Percentiles rank a stretch among this genome's conserved stretches.
These are phyloP conservation scores for Novymonas esmeraldas DNA, from an alignment of 208 protist genomes.

Conservation along the genomic window DNA sequence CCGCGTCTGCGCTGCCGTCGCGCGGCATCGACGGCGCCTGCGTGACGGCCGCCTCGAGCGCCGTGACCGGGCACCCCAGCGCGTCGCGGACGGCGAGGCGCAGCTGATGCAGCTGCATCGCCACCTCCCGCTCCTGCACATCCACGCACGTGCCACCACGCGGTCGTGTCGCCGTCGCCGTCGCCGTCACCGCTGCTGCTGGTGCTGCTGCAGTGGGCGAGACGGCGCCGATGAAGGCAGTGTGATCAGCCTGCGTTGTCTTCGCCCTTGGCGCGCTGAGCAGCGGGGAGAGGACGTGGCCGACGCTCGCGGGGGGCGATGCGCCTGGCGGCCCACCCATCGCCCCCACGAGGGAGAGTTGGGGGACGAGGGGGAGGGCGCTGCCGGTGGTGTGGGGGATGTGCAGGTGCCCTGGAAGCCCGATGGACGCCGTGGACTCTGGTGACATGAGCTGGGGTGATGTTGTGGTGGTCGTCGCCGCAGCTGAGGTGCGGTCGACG, in stretches of 20 bases:
- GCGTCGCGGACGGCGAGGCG: slow-evolving; percentile 15
- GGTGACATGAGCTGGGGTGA: slow-evolving; percentile 22
- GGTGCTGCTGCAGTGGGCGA: too few relatives aligned
- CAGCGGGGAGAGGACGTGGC: background rate
- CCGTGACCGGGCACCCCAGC: slow-evolving; percentile 16
- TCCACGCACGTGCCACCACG: slow-evolving; percentile 13
- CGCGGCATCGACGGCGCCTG: background rate
- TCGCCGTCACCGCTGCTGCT: too few relatives aligned
- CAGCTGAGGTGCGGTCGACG: slow-evolving; percentile 4
- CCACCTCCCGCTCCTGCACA: slow-evolving; percentile 32
- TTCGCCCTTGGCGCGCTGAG: background rate
- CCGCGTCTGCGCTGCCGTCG: background rate
- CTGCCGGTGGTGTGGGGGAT: background rate
- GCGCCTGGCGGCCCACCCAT: background rate
- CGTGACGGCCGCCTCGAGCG: background rate
- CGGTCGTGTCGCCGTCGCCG: background rate
- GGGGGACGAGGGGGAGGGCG: background rate
- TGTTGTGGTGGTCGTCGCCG: too few relatives aligned
- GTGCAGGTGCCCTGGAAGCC: too few relatives aligned
- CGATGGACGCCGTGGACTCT: slow-evolving; percentile 6
- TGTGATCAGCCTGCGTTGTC: background rate
- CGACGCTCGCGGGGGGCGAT: background rate
- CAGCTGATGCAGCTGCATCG: slow-evolving; percentile 30
- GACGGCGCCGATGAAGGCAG: background rate
- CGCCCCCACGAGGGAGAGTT: background rate